phyloP scores from a whole-genome alignment of 1,139 yeast genomes.

The Geotrichum phurueaensis region DNA sequence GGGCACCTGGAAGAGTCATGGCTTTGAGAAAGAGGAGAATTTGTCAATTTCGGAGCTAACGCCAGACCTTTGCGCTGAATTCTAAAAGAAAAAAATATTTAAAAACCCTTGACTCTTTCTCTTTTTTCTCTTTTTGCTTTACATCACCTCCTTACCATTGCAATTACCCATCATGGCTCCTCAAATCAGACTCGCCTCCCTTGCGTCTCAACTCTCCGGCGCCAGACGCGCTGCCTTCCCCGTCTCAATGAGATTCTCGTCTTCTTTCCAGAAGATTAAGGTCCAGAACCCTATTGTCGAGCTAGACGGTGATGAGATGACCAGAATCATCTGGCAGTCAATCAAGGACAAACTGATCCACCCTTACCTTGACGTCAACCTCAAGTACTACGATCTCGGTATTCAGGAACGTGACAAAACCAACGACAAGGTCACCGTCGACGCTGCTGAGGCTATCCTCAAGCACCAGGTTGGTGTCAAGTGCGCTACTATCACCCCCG shows the following conservation, averaged over 20 bases:
- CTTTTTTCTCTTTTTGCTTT: neutral
- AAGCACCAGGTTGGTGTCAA: constrained; percentile 89
- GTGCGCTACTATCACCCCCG: constrained; percentile 97
- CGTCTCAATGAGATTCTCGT: constrained; percentile 12
- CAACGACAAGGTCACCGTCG: constrained; percentile 78
- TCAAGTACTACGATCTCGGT: constrained; percentile 87
- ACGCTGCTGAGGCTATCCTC: constrained; percentile 84
- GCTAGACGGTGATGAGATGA: constrained; percentile 96
- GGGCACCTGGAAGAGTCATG: neutral
- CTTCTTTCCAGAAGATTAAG: constrained; percentile 49
- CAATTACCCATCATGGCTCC: neutral
- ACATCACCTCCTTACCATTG: neutral
- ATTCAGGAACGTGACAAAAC: constrained; percentile 81
- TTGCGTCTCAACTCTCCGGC: constrained; percentile 2
- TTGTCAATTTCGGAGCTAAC: neutral
- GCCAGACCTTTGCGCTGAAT: neutral
- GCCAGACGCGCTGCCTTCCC: neutral
- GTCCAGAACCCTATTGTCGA: constrained; percentile 89
- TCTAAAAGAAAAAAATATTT: neutral
- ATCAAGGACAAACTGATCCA: constrained; percentile 70
- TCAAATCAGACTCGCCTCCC: constrained; percentile 6
- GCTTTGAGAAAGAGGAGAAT: neutral
- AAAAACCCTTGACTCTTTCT: neutral
- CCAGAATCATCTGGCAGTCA: constrained; percentile 83
- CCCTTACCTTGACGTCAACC: constrained; percentile 81